phyloP scores from a whole-genome alignment of 371 early-diverging fungal species.

The Syncephalastrum monosporum region DNA sequence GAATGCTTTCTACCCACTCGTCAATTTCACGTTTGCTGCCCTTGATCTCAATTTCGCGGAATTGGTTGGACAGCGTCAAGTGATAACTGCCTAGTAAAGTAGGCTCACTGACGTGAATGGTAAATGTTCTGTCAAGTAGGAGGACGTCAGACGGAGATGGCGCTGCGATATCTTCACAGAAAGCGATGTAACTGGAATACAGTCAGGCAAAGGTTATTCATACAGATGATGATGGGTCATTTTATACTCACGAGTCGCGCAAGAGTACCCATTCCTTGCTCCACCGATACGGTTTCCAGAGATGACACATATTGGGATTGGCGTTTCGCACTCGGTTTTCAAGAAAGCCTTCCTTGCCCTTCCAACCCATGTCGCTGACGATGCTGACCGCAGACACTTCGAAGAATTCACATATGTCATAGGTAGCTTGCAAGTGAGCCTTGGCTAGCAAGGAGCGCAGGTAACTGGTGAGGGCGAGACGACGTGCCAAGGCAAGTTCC shows the following conservation, averaged over 20 bases:
- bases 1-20: conserved; percentile 65
- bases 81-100: conserved; percentile 25
- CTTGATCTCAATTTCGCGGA: conserved; percentile 66
- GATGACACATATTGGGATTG: conserved; percentile 38
- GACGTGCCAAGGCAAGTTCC: conserved; percentile 48
- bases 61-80: conserved; percentile 53
- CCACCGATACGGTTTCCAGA: conserved; percentile 47
- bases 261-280: conserved; percentile 72
- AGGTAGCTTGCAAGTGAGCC: conserved; percentile 60
- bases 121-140: conserved; percentile 40
- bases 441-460: conserved; percentile 52
- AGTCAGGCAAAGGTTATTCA: not conserved
- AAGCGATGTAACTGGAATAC: conserved; percentile 50
- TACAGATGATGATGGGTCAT: not conserved
- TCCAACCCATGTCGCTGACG: conserved; percentile 79
- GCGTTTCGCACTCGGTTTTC: conserved; percentile 57
- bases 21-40: conserved; percentile 62
- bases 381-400: conserved; percentile 77
- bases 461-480: conserved; percentile 67
- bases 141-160: conserved; percentile 49
- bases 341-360: conserved; percentile 80
- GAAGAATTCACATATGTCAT: conserved; percentile 78
- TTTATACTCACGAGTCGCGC: conserved; percentile 64
- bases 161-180: conserved; percentile 49
- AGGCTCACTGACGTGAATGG: conserved; percentile 18